phyloP scores from a whole-genome alignment of 1,284 basidiomycete species.

The Ceratobasidium papillatum region DNA sequence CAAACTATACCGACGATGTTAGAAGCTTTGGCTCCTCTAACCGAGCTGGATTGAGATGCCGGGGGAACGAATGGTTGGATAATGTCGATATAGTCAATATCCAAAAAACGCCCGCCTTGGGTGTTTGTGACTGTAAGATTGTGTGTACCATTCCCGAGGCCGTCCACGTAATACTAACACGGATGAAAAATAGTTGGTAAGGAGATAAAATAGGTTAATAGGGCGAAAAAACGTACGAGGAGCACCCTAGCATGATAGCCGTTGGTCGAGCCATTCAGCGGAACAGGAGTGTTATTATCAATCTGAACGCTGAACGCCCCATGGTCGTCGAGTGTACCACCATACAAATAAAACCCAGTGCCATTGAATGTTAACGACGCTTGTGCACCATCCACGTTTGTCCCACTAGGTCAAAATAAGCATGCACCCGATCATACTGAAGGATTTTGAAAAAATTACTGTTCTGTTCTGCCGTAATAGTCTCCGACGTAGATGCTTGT shows the following conservation, averaged over 20 bases:
- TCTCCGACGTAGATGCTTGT: not conserved
- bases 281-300: not conserved
- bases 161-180: conserved; percentile 13
- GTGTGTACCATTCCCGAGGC: conserved; percentile 5
- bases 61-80: not conserved
- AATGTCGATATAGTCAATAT: conserved; percentile 36
- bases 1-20: conserved; percentile 16
- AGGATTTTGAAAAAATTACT: not conserved
- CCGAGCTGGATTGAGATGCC: conserved; percentile 9
- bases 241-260: not conserved
- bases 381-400: not conserved
- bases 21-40: conserved; percentile 8
- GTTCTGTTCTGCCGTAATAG: conserved; percentile 8
- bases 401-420: not conserved
- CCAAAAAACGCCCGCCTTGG: conserved; percentile 8
- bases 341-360: conserved; percentile 22
- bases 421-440: not conserved
- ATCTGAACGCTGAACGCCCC: conserved; percentile 26
- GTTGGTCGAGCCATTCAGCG: not conserved
- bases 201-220: not conserved
- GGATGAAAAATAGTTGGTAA: not conserved
- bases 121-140: conserved; percentile 15
- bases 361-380: conserved; percentile 17
- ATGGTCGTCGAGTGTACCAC: conserved; percentile 12
- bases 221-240: not conserved